These are phyloP conservation scores for Fusarium dlaminii DNA, from an alignment of 2,329 filamentous ascomycete genomes.

Conservation along the genomic window DNA sequence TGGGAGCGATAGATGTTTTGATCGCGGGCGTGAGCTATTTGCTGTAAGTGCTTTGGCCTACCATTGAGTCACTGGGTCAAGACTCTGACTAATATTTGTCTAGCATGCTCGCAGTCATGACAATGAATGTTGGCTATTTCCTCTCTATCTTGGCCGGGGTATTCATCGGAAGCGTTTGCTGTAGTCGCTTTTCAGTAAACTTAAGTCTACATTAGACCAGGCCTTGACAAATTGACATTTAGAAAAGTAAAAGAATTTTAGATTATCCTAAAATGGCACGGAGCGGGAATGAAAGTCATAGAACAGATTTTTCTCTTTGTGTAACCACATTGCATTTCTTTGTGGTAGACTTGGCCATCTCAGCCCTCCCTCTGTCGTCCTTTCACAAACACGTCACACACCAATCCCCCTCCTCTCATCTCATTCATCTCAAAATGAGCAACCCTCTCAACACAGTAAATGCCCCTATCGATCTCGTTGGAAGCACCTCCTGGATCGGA, in stretches of 20 bases:
- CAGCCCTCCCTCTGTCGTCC: background rate
- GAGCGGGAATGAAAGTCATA: accelerated
- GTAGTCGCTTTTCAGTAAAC: background rate
- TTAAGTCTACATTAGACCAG: background rate
- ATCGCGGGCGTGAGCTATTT: background rate
- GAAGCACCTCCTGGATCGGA: background rate
- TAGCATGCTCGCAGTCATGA: background rate
- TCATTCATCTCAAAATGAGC: background rate
- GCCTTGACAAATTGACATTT: background rate
- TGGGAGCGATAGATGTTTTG: background rate
- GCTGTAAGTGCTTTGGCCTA: background rate
- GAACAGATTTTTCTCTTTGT: background rate
- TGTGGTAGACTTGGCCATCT: background rate
- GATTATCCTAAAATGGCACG: accelerated
- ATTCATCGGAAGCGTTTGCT: background rate
- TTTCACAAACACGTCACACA: background rate
- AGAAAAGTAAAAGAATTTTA: background rate
- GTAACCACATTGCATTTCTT: background rate
- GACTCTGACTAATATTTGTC: too few species aligned
- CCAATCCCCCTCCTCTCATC: background rate
- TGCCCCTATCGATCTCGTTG: too few species aligned
- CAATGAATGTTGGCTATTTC: background rate
- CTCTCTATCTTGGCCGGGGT: background rate
- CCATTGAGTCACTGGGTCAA: accelerated
- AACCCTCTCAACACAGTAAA: too few species aligned